Conservation (phyloP, 2,329 filamentous ascomycete genomes). For the Fusarium sp. region DNA sequence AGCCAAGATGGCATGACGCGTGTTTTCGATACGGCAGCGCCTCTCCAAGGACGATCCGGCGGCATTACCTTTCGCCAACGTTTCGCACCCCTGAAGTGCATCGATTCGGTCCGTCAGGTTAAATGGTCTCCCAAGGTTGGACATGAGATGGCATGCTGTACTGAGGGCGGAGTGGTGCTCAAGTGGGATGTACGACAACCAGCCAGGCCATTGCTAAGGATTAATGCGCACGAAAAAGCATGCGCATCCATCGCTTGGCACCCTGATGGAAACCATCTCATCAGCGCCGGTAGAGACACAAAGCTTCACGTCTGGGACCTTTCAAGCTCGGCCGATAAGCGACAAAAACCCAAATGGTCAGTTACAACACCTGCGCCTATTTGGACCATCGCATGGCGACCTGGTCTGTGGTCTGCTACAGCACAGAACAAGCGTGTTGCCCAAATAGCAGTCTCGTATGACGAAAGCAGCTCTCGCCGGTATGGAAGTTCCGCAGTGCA, state of each 20-base stretch:
- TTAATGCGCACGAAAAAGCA: conserved; percentile 72
- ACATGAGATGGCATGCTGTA: conserved; percentile 73
- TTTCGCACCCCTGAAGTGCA: conserved; percentile 57
- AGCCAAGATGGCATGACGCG: conserved; percentile 74
- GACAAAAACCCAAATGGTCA: conserved; percentile 74
- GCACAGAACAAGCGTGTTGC: conserved; percentile 71
- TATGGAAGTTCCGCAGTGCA: conserved; percentile 72
- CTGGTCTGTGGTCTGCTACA: conserved; percentile 74
- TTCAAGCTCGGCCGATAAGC: conserved; percentile 69
- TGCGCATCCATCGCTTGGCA: conserved; percentile 75
- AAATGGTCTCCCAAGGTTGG: conserved; percentile 74
- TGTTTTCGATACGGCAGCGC: conserved; percentile 69
- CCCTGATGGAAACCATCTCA: conserved; percentile 74
- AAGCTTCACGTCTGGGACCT: conserved; percentile 76
- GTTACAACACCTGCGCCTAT: conserved; percentile 73
- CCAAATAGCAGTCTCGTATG: conserved; percentile 73
- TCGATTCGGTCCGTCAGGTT: conserved; percentile 68
- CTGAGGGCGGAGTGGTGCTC: conserved; percentile 71
- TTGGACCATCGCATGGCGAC: conserved; percentile 72
- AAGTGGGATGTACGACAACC: conserved; percentile 74
- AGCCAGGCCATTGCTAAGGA: conserved; percentile 66
- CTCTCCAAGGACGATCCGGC: conserved; percentile 62
- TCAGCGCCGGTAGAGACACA: conserved; percentile 73
- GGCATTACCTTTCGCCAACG: conserved; percentile 64
- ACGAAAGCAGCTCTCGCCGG: conserved; percentile 66